Percentiles rank a stretch among this genome's conserved stretches.
These are phyloP conservation scores for Diplotaxis tenuifolia DNA, from an alignment of 345 rosid genomes.

Conservation along the genomic window DNA sequence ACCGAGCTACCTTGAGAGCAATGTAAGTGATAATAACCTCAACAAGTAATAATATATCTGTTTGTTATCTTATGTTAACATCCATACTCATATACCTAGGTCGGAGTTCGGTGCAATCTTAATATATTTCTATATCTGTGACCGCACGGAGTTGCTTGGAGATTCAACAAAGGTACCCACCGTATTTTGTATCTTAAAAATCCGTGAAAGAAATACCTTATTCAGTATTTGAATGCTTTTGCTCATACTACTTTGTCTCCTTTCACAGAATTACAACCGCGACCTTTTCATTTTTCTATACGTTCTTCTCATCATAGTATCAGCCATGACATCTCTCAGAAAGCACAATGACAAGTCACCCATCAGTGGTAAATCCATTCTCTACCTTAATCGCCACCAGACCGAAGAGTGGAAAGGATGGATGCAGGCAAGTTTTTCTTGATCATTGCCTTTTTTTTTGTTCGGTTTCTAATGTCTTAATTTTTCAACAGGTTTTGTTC, in stretches of 20 bases:
- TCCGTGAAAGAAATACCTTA: background rate
- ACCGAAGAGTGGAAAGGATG: conserved; percentile 99
- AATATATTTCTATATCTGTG: conserved; percentile 74
- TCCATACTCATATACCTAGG: conserved; percentile 47
- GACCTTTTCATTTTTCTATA: conserved; percentile 93
- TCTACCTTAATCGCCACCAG: conserved; percentile 87
- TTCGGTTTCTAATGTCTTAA: background rate
- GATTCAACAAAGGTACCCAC: conserved; percentile 74
- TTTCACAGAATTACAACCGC: conserved; percentile 82
- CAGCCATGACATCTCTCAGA: conserved; percentile 83
- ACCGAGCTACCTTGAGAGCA: conserved; percentile 78
- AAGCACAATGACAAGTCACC: conserved; percentile 77
- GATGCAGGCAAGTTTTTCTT: conserved; percentile 86
- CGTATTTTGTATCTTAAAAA: background rate
- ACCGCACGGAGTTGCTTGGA: conserved; percentile 72
- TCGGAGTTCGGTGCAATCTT: conserved; percentile 81
- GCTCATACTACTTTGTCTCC: conserved; percentile 25
- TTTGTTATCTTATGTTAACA: conserved; percentile 8
- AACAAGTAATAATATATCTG: background rate
- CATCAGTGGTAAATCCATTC: conserved; percentile 71
- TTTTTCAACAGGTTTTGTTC: conserved; percentile 55
- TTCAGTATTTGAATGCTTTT: background rate
- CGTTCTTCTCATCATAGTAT: conserved; percentile 77
- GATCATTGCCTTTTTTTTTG: background rate
- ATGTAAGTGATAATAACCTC: conserved; percentile 50